Percentiles rank a stretch among this genome's conserved stretches.
These are phyloP conservation scores for Phytophthora colocasiae DNA, from an alignment of 352 stramenopile genomes.

Conservation along the genomic window DNA sequence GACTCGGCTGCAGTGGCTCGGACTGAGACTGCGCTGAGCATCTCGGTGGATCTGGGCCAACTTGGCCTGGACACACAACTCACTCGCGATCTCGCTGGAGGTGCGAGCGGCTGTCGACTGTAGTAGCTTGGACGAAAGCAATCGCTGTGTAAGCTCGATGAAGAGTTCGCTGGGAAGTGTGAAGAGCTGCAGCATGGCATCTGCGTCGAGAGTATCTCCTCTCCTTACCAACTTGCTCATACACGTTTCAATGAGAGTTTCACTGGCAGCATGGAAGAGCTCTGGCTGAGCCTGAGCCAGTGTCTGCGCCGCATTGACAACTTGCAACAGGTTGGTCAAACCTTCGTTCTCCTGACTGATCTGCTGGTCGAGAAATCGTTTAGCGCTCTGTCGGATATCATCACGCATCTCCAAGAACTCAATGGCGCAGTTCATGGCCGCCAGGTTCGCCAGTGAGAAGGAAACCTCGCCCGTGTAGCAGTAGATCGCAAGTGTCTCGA, in stretches of 20 bases:
- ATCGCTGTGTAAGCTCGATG: conserved; percentile 46
- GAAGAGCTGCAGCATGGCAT: conserved; percentile 41
- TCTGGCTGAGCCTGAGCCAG: conserved; percentile 27
- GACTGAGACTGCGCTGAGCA: conserved; percentile 15
- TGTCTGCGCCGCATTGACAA: conserved; percentile 27
- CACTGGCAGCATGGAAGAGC: conserved; percentile 29
- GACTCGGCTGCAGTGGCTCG: conserved; percentile 13
- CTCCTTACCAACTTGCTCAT: conserved; percentile 31
- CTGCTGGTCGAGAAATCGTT: conserved; percentile 41
- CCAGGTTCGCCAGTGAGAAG: conserved; percentile 39
- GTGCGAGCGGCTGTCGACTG: conserved; percentile 7
- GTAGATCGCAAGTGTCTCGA: conserved; percentile 77
- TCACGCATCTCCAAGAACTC: conserved; percentile 59
- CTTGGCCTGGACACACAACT: conserved; percentile 51
- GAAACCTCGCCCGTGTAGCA: conserved; percentile 64
- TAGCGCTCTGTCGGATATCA: conserved; percentile 34
- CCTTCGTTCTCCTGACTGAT: conserved; percentile 16
- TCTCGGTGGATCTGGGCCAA: conserved; percentile 52
- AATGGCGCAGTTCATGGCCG: conserved; percentile 44
- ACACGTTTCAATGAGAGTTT: conserved; percentile 36
- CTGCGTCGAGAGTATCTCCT: conserved; percentile 12
- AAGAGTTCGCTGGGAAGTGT: conserved; percentile 47
- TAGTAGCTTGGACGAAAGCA: conserved; percentile 32
- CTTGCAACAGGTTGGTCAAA: conserved; percentile 24
- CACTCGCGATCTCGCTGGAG: conserved; percentile 26